phyloP scores from a whole-genome alignment of 208 protist species.

The Pavlovales sp. region DNA sequence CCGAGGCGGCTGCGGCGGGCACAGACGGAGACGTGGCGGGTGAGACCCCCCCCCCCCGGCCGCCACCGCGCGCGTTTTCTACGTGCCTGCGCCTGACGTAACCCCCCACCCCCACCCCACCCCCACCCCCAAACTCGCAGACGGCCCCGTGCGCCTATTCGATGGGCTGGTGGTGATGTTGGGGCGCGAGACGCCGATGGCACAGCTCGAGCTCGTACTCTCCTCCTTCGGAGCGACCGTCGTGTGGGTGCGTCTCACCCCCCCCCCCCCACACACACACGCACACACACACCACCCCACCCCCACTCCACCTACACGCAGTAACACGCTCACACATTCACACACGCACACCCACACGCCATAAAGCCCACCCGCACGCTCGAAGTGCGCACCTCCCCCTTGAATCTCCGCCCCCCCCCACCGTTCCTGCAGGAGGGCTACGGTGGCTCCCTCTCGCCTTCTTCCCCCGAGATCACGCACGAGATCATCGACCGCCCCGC shows the following conservation, averaged over 20 bases:
- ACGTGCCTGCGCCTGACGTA: too few relatives aligned
- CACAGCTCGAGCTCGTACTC: conserved; percentile 80
- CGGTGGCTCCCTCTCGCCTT: neutral
- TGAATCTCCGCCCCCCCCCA: too few relatives aligned
- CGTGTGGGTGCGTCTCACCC: conserved; percentile 54
- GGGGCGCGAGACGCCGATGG: conserved; percentile 69
- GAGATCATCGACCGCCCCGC: conserved; percentile 29
- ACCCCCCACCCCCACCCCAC: too few relatives aligned
- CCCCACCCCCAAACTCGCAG: too few relatives aligned
- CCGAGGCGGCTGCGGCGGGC: neutral
- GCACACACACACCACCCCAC: too few relatives aligned
- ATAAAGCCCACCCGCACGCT: too few relatives aligned
- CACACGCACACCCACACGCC: too few relatives aligned
- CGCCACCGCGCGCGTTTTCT: neutral
- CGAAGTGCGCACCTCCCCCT: too few relatives aligned
- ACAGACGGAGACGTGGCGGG: neutral
- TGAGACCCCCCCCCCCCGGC: neutral
- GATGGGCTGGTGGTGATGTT: conserved; percentile 74
- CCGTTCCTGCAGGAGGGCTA: conserved; percentile 22
- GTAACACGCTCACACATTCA: too few relatives aligned
- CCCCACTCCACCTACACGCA: too few relatives aligned
- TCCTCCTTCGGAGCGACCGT: conserved; percentile 73
- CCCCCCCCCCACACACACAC: neutral
- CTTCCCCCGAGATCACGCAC: conserved; percentile 9
- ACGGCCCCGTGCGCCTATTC: conserved; percentile 2